Percentiles rank a stretch among this genome's conserved stretches.
These are phyloP conservation scores for Alnus glutinosa DNA, from an alignment of 306 rosid species.

Conservation along the genomic window DNA sequence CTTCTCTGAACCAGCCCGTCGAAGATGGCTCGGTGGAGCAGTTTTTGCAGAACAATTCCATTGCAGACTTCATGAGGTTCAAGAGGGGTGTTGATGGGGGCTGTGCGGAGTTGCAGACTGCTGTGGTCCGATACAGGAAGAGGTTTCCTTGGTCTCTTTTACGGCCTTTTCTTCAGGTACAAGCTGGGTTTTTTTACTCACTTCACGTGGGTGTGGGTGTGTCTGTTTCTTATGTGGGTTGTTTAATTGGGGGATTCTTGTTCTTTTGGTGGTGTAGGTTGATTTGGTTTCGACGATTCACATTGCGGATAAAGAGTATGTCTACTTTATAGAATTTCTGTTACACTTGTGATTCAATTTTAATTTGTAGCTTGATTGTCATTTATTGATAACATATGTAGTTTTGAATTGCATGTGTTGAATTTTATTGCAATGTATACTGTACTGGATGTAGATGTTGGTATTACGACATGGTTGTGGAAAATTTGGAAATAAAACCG, in stretches of 20 bases:
- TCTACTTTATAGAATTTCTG: slow-evolving; percentile 1
- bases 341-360: not conserved
- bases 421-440: not conserved
- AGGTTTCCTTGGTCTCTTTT: slow-evolving; percentile 85
- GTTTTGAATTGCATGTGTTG: no score
- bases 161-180: slow-evolving; percentile 77
- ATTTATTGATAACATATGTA: not conserved
- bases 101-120: slow-evolving; percentile 76
- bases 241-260: slow-evolving; percentile 17
- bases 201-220: not conserved
- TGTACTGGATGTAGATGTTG: not conserved
- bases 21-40: slow-evolving; percentile 69
- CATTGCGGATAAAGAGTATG: slow-evolving; percentile 93
- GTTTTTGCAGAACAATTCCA: slow-evolving; percentile 63
- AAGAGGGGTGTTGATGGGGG: slow-evolving; percentile 55
- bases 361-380: not conserved
- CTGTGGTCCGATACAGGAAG: slow-evolving; percentile 74
- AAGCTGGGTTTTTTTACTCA: not conserved
- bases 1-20: slow-evolving; percentile 36
- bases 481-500: not conserved
- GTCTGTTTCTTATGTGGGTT: slow-evolving; percentile 20
- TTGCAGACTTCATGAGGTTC: slow-evolving; percentile 91
- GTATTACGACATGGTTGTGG: not conserved
- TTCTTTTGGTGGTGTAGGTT: slow-evolving; percentile 59
- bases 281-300: slow-evolving; percentile 98